These are phyloP conservation scores for Xerocomellus intermedius DNA, from an alignment of 768 basidiomycete species.

Conservation along the genomic window DNA sequence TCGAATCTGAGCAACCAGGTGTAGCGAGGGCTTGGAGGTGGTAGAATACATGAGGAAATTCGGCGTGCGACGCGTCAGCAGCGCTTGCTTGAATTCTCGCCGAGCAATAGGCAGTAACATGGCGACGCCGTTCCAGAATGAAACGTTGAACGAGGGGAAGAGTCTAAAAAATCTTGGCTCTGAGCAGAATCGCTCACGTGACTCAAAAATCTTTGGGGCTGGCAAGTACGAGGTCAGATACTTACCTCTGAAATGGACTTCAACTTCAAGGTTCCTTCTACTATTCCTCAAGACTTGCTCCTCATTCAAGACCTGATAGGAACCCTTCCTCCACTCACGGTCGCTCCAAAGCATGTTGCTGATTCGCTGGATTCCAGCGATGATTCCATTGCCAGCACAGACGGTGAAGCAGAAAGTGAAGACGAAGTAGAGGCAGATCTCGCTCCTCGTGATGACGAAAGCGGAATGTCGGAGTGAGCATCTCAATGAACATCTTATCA, in stretches of 20 bases:
- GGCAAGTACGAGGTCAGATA: too few species aligned
- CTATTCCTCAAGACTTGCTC: conserved; percentile 69
- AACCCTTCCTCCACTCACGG: conserved; percentile 8
- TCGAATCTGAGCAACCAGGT: conserved; percentile 83
- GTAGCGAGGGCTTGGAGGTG: conserved; percentile 57
- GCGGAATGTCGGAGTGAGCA: conserved; percentile 23
- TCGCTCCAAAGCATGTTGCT: not conserved
- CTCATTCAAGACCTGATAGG: conserved; percentile 70
- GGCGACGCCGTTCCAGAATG: not conserved
- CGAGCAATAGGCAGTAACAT: conserved; percentile 19
- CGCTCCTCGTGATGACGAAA: conserved; percentile 42
- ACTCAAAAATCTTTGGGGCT: conserved; percentile 4
- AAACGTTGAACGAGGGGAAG: not conserved
- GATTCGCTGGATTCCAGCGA: conserved; percentile 32
- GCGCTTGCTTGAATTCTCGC: conserved; percentile 1
- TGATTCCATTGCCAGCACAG: conserved; percentile 53
- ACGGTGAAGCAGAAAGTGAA: conserved; percentile 57
- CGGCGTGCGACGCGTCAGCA: not conserved
- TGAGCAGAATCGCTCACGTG: conserved; percentile 18
- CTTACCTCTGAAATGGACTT: conserved; percentile 23
- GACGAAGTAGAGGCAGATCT: conserved; percentile 72
- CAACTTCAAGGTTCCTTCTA: conserved; percentile 59
- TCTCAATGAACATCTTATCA: not conserved
- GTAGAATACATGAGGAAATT: conserved; percentile 49
- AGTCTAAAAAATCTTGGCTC: not conserved